phyloP scores from a whole-genome alignment of 2,329 filamentous ascomycete genomes.

The Pseudofabraea citricarpa region DNA sequence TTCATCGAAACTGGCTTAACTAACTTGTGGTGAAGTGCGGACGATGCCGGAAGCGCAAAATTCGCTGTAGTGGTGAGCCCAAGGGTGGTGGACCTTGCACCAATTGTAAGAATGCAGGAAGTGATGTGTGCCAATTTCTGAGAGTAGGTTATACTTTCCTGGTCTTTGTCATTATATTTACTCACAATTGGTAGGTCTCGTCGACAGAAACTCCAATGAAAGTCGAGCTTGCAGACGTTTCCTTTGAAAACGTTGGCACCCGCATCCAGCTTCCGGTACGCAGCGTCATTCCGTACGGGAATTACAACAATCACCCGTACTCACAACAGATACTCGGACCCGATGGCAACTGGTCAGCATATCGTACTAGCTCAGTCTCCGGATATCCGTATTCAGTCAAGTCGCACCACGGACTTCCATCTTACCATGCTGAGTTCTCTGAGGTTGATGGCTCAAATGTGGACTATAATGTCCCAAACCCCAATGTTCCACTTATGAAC shows the following conservation, averaged over 20 bases:
- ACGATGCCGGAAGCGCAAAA: slow-evolving; percentile 89
- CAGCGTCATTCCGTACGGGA: slow-evolving; percentile 8
- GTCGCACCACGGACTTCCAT: background rate
- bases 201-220: slow-evolving; percentile 22
- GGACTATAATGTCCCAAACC: background rate
- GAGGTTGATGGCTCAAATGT: background rate
- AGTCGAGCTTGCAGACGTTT: slow-evolving; percentile 15
- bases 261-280: slow-evolving; percentile 18
- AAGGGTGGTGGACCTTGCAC: slow-evolving; percentile 71
- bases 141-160: slow-evolving; percentile 52
- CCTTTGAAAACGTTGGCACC: slow-evolving; percentile 14
- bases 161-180: background rate
- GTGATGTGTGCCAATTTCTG: slow-evolving; percentile 71
- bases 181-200: slow-evolving; percentile 21
- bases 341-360: background rate
- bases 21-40: slow-evolving; percentile 57
- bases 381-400: background rate
- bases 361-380: background rate
- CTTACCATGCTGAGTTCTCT: background rate
- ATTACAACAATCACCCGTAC: background rate
- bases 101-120: slow-evolving; percentile 74
- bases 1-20: no score
- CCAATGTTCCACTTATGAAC: slow-evolving; percentile 5
- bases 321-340: background rate
- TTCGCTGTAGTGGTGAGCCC: slow-evolving; percentile 84